These are phyloP conservation scores for Crithidia brevicula DNA, from an alignment of 208 protist genomes.

Conservation along the genomic window DNA sequence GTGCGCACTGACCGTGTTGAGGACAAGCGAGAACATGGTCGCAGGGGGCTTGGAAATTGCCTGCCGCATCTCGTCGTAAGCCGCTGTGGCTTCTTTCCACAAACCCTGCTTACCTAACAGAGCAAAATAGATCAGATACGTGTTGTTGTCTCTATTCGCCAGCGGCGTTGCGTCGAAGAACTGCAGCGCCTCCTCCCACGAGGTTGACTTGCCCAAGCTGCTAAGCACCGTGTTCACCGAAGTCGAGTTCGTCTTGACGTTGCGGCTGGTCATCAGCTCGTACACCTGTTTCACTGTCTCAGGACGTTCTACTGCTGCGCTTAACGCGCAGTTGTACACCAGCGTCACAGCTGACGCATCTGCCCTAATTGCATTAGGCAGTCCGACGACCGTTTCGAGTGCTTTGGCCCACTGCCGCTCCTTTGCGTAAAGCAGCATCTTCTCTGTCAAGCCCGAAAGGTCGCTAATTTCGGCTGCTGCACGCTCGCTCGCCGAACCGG, in stretches of 20 bases:
- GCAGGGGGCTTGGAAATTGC: conserved; percentile 51
- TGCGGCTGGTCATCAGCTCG: conserved; percentile 49
- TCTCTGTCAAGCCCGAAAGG: conserved; percentile 60
- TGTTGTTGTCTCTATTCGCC: conserved; percentile 65
- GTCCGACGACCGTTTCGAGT: conserved; percentile 41
- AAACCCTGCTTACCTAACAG: conserved; percentile 67
- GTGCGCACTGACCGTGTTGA: conserved; percentile 60
- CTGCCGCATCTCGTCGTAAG: conserved; percentile 59
- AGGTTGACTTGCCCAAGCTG: conserved; percentile 55
- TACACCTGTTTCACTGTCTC: conserved; percentile 54
- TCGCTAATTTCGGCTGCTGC: conserved; percentile 15
- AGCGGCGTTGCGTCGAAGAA: conserved; percentile 56
- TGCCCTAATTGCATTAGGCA: conserved; percentile 26
- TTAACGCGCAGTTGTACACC: conserved; percentile 89
- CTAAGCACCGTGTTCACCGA: conserved; percentile 86
- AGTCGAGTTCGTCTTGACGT: conserved; percentile 65
- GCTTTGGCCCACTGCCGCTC: conserved; percentile 80
- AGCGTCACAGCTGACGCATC: conserved; percentile 73
- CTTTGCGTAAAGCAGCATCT: conserved; percentile 82
- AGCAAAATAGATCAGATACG: conserved; percentile 78
- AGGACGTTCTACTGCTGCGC: conserved; percentile 69
- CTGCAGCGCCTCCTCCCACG: conserved; percentile 61
- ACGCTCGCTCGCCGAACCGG: conserved; percentile 1
- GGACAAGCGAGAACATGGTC: conserved; percentile 68
- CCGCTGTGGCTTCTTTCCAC: conserved; percentile 63